Evolutionary conservation across 768 basidiomycete species (phyloP).

Genomic region (Calocera viscosa): DNA sequence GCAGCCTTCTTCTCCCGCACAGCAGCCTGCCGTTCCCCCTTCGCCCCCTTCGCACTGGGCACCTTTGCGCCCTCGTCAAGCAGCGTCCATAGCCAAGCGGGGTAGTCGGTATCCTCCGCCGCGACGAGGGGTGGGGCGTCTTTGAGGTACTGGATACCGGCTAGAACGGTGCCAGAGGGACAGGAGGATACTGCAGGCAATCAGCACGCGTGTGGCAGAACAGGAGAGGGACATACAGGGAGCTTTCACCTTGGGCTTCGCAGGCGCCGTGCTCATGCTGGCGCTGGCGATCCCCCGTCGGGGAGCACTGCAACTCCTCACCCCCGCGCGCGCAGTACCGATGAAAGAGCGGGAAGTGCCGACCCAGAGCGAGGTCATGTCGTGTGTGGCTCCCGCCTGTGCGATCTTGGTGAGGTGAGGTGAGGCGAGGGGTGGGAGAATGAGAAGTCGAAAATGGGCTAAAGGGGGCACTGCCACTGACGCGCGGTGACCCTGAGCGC

Average conservation of each 20-base stretch:
- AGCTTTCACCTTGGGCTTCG: background rate
- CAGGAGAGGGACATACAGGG: background rate
- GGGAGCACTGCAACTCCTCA: background rate
- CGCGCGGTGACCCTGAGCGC: background rate
- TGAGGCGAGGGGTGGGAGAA: too few relatives aligned
- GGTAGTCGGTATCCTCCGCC: slow-evolving; percentile 70
- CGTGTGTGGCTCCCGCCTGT: too few relatives aligned
- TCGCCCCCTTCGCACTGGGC: slow-evolving; percentile 8
- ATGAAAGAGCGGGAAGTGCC: background rate
- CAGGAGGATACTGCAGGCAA: slow-evolving; percentile 42
- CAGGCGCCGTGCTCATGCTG: too few relatives aligned
- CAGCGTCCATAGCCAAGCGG: slow-evolving; percentile 77
- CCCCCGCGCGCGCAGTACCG: background rate
- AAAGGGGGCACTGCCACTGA: background rate
- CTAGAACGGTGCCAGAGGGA: slow-evolving; percentile 55
- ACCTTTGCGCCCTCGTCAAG: slow-evolving; percentile 28
- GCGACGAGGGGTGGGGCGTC: slow-evolving; percentile 67
- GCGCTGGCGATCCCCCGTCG: background rate
- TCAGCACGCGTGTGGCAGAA: background rate
- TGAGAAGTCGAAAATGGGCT: too few relatives aligned
- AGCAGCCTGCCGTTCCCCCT: slow-evolving; percentile 9
- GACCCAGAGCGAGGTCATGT: background rate
- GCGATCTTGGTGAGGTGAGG: too few relatives aligned
- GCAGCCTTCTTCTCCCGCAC: background rate
- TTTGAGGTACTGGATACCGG: slow-evolving; percentile 74